Percentiles rank a stretch among this genome's conserved stretches.
Evolutionary conservation across 2,329 filamentous ascomycete species (phyloP).

Genomic region (Elsinoe necatrix): DNA sequence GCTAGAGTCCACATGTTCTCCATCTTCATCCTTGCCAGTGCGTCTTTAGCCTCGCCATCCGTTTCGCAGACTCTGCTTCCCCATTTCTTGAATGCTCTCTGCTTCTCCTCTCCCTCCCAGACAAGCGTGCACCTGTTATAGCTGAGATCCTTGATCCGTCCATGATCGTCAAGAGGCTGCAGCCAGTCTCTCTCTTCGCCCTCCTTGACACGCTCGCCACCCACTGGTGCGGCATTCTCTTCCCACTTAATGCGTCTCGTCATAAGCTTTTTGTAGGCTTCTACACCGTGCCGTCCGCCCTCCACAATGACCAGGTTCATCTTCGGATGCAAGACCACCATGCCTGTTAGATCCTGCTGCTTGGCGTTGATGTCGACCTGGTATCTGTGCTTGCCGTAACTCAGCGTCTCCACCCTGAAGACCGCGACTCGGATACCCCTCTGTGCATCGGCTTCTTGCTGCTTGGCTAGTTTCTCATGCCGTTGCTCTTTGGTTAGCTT

Average conservation of each 20-base stretch:
- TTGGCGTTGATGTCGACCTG: slow-evolving; percentile 90
- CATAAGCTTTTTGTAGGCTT: slow-evolving; percentile 87
- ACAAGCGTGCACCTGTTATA: slow-evolving; percentile 74
- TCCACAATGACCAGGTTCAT: slow-evolving; percentile 88
- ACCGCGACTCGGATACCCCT: slow-evolving; percentile 81
- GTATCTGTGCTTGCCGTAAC: slow-evolving; percentile 83
- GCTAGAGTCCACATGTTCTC: slow-evolving; percentile 92
- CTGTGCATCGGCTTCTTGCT: slow-evolving; percentile 80
- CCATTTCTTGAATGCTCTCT: slow-evolving; percentile 77
- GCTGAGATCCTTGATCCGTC: slow-evolving; percentile 71
- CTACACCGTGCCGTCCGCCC: slow-evolving; percentile 74
- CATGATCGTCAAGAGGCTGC: slow-evolving; percentile 66
- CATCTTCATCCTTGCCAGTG: slow-evolving; percentile 72
- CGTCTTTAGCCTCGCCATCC: slow-evolving; percentile 77
- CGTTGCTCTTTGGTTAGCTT: slow-evolving; percentile 83
- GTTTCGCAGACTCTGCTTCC: slow-evolving; percentile 85
- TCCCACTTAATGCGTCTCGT: slow-evolving; percentile 90
- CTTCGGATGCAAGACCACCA: slow-evolving; percentile 85
- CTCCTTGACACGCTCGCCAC: slow-evolving; percentile 45
- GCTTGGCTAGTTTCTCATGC: slow-evolving; percentile 69
- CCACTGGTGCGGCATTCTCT: slow-evolving; percentile 66
- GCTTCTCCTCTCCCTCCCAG: slow-evolving; percentile 84
- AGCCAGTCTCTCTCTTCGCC: slow-evolving; percentile 64
- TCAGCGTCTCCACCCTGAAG: slow-evolving; percentile 81
- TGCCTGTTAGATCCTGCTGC: slow-evolving; percentile 74